Base-by-base conservation (phyloP, 148 eudicot species). In the Dysphania ambrosioides region DNA sequence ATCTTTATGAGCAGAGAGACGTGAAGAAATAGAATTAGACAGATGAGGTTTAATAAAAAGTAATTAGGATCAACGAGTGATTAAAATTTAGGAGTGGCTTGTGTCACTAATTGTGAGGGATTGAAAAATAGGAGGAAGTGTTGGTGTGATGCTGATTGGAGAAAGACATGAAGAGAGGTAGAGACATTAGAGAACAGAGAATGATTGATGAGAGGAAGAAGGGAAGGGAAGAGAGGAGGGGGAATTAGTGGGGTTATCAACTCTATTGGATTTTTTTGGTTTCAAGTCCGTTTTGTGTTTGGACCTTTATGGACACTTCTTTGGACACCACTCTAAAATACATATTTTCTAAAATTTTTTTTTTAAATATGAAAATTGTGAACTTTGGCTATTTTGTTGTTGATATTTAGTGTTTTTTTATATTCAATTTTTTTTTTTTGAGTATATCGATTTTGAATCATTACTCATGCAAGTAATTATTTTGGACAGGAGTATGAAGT, bases 21-120 rank as follows among this genome's bases (percentile, higher is more conserved):
- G 84, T 84, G 82, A 78, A 81, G 84, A 68, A 84, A 78, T 63
- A 80, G 76, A 78, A 83, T 65, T 61, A 6, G n/a, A n/a, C n/a
- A n/a, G 73, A 64, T 72, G 68, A 68, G 67, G 21, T 32, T 38
- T 55, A 26, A 19, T 27, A 49, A 15, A 47, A 16, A 47, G 4
- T n/a, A 10, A 70, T 32, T 32, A 23, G 73, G 73, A 21, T 65
- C 41, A 35, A 8, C 8, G 6, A 35, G 13, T 42, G 13, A 42
- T 9, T 47, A 15, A 11, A 47, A 11, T 2, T 47, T 16, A 2
- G 4, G 5, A 5, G 3, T n/a, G 3, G 59, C 35, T 78, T 74
- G 70, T 64, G 72, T 80, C 53, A 40, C 41, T 27, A 72, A 80
- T 71, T 41, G 8, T 24, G n/a, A 5, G 13, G 24, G 55, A 0